Evolutionary conservation across 345 rosid genomes (phyloP), one percentile per base, ranked within the genome.

Genomic region (Cochlearia excelsa): DNA sequence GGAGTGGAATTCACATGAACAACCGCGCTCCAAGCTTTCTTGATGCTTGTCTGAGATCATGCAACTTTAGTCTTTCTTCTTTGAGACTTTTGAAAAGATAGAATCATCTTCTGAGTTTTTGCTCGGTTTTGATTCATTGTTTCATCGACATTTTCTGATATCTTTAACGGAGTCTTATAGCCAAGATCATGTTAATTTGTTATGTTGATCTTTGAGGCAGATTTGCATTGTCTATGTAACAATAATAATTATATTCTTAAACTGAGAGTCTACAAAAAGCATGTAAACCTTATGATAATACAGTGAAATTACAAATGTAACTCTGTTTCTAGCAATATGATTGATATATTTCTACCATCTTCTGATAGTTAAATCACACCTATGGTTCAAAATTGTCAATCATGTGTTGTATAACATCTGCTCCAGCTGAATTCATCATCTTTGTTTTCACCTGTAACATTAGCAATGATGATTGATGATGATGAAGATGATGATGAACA

Each of bases 371-470:
- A 30, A 33, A n/a, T 9, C 44, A 23, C 37, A 7, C 28, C 69
- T 70, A 85, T 10, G 80, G 51, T 40, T 59, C 61, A 70, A 87
- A 84, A 65, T 75, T 79, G 79, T 91, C 95, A 28, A 85, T 67
- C 88, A 91, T 81, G 69, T 88, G 94, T 72, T 79, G 82, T 65
- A 91, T 49, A 61, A 91, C 96, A 60, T 84, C 95, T 10, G 80
- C 85, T 44, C 95, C 96, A n/a, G 81, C 86, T 7, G 91, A 82
- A 67, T 84, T 80, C 28, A 85, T 39, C 56, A 79, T 68, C 45
- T 66, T 57, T 49, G 51, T 66, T 66, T 79, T 84, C 55, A 86
- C 96, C 94, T 91, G 91, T 57, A 40, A 10, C 7, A 34, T 27
- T 3, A 27, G 9, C 59, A 43, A 26, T 5, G 51, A 33, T 39